Percentiles rank a stretch among this genome's conserved stretches.
Evolutionary conservation across 1,139 yeast genomes (phyloP).

Genomic region (Zygoascus sp.): DNA sequence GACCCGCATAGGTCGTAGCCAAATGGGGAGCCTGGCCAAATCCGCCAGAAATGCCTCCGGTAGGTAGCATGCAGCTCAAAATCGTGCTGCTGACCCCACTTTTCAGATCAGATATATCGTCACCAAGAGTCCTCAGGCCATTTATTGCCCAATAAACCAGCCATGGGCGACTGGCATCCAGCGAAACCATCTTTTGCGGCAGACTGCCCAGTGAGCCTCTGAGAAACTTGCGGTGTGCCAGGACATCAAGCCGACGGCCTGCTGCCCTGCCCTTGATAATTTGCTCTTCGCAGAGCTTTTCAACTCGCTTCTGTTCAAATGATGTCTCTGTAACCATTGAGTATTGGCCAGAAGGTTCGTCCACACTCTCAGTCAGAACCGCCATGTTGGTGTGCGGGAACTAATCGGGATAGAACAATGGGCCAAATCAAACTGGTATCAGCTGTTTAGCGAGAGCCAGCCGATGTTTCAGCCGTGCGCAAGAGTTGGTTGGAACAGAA

Average conservation of each 20-base stretch:
- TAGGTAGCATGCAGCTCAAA: slow-evolving; percentile 31
- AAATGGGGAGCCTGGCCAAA: slow-evolving; percentile 73
- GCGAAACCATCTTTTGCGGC: slow-evolving; percentile 45
- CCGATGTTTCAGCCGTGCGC: too few relatives aligned
- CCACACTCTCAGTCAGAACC: not conserved
- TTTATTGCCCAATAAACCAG: slow-evolving; percentile 78
- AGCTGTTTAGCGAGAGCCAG: too few relatives aligned
- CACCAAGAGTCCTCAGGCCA: slow-evolving; percentile 43
- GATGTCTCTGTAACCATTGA: slow-evolving; percentile 7
- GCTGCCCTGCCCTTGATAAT: slow-evolving; percentile 1
- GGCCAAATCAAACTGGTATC: not conserved
- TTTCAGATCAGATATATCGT: slow-evolving; percentile 25
- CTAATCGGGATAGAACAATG: not conserved
- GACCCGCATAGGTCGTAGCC: slow-evolving; percentile 80
- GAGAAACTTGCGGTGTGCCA: slow-evolving; percentile 41
- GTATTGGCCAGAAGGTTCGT: not conserved
- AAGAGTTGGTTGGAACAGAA: too few relatives aligned
- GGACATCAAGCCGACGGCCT: slow-evolving; percentile 26
- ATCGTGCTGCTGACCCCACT: slow-evolving; percentile 33
- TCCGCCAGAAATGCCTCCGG: slow-evolving; percentile 86
- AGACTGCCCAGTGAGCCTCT: slow-evolving; percentile 44
- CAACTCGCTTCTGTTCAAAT: slow-evolving; percentile 2
- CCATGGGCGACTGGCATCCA: slow-evolving; percentile 94
- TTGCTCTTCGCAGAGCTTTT: slow-evolving; percentile 1
- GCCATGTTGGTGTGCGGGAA: not conserved